Percentiles rank a stretch among this genome's conserved stretches.
Conservation (phyloP, 2,329 filamentous ascomycete species). For the Cladosporium sp. region DNA sequence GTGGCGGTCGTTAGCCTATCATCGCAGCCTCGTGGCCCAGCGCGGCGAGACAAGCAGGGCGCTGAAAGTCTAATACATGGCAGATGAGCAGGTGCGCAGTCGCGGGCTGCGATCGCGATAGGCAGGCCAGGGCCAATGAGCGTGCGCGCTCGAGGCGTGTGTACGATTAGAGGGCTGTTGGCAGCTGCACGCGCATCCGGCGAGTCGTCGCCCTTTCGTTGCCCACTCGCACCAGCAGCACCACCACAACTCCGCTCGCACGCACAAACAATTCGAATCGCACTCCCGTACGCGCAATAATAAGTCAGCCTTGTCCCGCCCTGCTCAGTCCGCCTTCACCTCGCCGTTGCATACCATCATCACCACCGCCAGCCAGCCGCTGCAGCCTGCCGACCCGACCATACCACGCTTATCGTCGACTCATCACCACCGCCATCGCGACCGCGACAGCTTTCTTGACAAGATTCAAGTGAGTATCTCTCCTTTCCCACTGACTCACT, state of each 20-base stretch:
- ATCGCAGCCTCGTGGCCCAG: constrained; percentile 1
- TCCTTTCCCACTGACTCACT: background rate
- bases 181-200: background rate
- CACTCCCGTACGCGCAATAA: background rate
- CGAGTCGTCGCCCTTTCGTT: background rate
- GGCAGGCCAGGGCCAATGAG: background rate
- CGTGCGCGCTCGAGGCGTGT: background rate
- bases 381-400: constrained; percentile 1
- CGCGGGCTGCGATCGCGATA: background rate
- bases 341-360: constrained; percentile 1
- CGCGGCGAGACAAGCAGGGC: background rate
- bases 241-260: background rate
- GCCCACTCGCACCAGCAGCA: too few relatives aligned
- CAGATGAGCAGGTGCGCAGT: background rate
- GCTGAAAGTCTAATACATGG: background rate
- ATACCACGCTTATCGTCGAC: constrained; percentile 8
- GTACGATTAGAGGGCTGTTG: background rate
- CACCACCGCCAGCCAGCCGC: background rate
- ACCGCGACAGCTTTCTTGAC: constrained; percentile 10
- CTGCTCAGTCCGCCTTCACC: background rate
- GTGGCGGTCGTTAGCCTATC: constrained; percentile 9
- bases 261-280: constrained; percentile 1
- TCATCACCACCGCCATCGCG: background rate
- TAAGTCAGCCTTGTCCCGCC: background rate
- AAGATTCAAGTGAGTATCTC: constrained; percentile 6